These are phyloP conservation scores for Hymenotorrendiella dingleyae DNA, from an alignment of 2,329 filamentous ascomycete species.

Conservation along the genomic window DNA sequence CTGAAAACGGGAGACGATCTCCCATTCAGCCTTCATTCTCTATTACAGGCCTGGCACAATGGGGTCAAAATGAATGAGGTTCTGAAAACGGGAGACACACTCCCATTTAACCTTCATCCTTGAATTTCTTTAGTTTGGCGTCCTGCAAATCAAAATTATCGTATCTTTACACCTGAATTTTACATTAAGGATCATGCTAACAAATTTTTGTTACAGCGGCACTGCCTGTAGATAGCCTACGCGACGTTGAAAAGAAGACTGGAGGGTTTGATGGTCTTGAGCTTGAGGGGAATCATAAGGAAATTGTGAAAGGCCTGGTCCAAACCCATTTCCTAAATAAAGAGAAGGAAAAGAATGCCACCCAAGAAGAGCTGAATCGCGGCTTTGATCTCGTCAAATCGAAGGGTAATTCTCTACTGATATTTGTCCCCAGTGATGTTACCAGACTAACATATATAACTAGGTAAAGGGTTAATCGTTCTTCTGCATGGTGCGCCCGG, in stretches of 20 bases:
- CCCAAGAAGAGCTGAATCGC: neutral
- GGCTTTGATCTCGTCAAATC: neutral
- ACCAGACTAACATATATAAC: neutral
- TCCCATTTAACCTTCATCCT: too few relatives aligned
- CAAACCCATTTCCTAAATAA: constrained; percentile 16
- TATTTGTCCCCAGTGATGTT: neutral
- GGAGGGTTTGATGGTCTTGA: constrained; percentile 35
- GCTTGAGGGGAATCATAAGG: constrained; percentile 19
- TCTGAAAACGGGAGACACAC: too few relatives aligned
- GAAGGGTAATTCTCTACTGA: neutral
- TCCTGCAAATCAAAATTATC: too few relatives aligned
- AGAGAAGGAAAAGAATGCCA: neutral
- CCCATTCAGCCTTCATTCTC: too few relatives aligned
- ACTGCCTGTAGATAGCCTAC: neutral
- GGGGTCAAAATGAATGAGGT: too few relatives aligned
- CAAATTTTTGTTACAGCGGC: neutral
- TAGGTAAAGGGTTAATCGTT: constrained; percentile 30
- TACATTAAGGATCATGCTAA: too few relatives aligned
- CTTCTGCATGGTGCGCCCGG: constrained; percentile 43
- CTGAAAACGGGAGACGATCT: too few relatives aligned
- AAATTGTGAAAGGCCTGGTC: constrained; percentile 20
- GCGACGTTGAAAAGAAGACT: constrained; percentile 8
- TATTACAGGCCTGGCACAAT: too few relatives aligned
- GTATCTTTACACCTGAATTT: too few relatives aligned
- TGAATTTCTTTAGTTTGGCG: too few relatives aligned